These are phyloP conservation scores for Cladosporium sp. DNA, from an alignment of 2,329 filamentous ascomycete genomes.

Conservation along the genomic window DNA sequence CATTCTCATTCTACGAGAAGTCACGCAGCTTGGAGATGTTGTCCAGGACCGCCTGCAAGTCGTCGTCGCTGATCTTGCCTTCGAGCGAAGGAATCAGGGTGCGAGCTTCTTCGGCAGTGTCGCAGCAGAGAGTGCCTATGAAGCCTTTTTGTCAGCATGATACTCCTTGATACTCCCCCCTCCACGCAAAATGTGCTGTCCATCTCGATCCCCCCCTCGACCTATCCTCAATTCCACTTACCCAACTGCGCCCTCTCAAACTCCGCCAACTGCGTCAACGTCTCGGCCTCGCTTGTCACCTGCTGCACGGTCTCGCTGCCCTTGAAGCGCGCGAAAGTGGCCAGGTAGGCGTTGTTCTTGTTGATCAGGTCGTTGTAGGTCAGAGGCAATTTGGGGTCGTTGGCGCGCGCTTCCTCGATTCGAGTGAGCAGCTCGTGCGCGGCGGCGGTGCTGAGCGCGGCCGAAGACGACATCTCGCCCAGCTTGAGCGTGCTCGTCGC, in stretches of 20 bases:
- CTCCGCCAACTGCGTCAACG: constrained; percentile 47
- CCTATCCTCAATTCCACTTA: constrained; percentile 39
- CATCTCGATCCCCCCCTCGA: background rate
- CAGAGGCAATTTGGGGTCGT: constrained; percentile 69
- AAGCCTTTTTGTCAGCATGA: constrained; percentile 4
- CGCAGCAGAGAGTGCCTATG: constrained; percentile 84
- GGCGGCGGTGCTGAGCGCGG: constrained; percentile 88
- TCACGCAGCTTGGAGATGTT: constrained; percentile 78
- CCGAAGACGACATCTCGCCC: constrained; percentile 89
- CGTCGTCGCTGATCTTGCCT: constrained; percentile 86
- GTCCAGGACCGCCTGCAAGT: constrained; percentile 81
- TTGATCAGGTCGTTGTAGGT: constrained; percentile 49
- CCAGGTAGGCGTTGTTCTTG: constrained; percentile 88
- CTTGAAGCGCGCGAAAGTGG: constrained; percentile 94
- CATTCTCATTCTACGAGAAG: constrained; percentile 25
- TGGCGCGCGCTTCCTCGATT: constrained; percentile 52
- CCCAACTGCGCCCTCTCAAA: constrained; percentile 93
- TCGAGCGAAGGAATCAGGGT: constrained; percentile 85
- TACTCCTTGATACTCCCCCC: background rate
- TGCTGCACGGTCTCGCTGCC: constrained; percentile 91
- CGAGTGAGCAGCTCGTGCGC: constrained; percentile 89
- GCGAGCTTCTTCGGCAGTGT: constrained; percentile 91
- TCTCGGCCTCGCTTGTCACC: constrained; percentile 69
- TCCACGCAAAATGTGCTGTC: background rate
- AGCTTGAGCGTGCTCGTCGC: constrained; percentile 76